Conservation (phyloP, 2,329 filamentous ascomycete species). For the Pseudopyrenochaeta lycopersici region DNA sequence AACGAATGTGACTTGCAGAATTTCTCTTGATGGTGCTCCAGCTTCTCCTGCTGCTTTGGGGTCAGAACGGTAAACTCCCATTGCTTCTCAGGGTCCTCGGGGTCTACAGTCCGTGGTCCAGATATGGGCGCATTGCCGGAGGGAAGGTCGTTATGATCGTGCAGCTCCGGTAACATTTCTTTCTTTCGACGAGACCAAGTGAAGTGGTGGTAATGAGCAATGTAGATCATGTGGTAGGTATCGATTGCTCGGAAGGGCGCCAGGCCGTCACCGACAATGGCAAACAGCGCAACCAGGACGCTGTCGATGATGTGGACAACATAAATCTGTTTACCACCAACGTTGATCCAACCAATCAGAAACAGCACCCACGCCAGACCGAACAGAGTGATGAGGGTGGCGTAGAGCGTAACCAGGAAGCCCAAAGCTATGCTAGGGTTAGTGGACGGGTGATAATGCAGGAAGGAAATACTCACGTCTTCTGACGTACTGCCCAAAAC, state of each 20-base stretch:
- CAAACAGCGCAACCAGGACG: constrained; percentile 69
- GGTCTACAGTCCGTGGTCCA: constrained; percentile 47
- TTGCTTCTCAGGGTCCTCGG: constrained; percentile 46
- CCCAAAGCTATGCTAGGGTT: constrained; percentile 67
- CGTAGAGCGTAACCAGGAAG: constrained; percentile 85
- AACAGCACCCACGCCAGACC: constrained; percentile 91
- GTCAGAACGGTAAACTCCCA: constrained; percentile 70
- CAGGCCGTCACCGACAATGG: constrained; percentile 68
- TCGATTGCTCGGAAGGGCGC: constrained; percentile 79
- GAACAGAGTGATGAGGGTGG: constrained; percentile 82
- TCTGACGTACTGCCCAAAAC: constrained; percentile 80
- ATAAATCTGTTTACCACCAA: constrained; percentile 74
- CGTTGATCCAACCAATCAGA: constrained; percentile 87
- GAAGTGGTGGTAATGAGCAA: constrained; percentile 74
- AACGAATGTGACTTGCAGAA: constrained; percentile 86
- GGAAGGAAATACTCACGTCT: constrained; percentile 63
- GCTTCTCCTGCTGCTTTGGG: constrained; percentile 69
- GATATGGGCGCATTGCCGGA: constrained; percentile 54
- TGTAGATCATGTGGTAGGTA: constrained; percentile 87
- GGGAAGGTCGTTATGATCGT: constrained; percentile 75
- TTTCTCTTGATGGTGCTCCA: constrained; percentile 81
- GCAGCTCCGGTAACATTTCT: constrained; percentile 67
- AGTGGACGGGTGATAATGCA: constrained; percentile 5
- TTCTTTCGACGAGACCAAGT: constrained; percentile 73
- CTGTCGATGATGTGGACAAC: constrained; percentile 65